Evolutionary conservation across 495 filamentous ascomycete genomes (phyloP).

Genomic region (Astrothelium macrocarpum): DNA sequence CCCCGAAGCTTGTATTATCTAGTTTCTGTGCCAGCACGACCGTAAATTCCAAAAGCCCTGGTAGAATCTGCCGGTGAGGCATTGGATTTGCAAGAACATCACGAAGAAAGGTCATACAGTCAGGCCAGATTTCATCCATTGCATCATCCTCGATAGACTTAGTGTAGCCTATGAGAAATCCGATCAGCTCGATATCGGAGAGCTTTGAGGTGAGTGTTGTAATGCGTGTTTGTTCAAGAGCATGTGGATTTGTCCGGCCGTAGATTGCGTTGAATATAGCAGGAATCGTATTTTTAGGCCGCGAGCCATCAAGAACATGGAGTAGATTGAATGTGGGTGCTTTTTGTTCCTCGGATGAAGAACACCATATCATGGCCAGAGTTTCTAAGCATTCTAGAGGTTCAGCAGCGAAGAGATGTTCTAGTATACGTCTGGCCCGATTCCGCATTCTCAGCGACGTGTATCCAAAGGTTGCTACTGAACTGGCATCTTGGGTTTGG

Average conservation of each 20-base stretch:
- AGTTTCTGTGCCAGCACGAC: constrained; percentile 86
- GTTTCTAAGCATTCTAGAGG: constrained; percentile 93
- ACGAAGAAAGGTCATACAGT: constrained; percentile 82
- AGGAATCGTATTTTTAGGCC: constrained; percentile 86
- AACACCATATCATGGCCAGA: constrained; percentile 70
- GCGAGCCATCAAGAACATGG: constrained; percentile 81
- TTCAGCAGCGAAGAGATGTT: constrained; percentile 89
- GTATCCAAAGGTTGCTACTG: constrained; percentile 76
- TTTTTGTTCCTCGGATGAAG: constrained; percentile 22
- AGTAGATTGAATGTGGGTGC: constrained; percentile 66
- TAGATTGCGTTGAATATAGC: constrained; percentile 97
- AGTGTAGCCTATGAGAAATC: constrained; percentile 83
- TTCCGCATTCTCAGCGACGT: constrained; percentile 84
- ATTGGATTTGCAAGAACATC: constrained; percentile 91
- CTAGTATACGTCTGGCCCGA: constrained; percentile 72
- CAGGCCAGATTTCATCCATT: constrained; percentile 98
- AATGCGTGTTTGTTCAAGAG: constrained; percentile 68
- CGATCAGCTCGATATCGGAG: constrained; percentile 69
- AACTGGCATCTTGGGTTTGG: constrained; percentile 51
- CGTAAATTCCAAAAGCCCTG: constrained; percentile 78
- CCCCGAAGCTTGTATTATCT: constrained; percentile 95
- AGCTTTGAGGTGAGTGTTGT: constrained; percentile 79
- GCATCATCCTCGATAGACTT: constrained; percentile 89
- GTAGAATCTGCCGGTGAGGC: constrained; percentile 83
- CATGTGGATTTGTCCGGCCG: constrained; percentile 75